phyloP scores from a whole-genome alignment of 2,329 filamentous ascomycete genomes.

The Colletotrichum sp. region DNA sequence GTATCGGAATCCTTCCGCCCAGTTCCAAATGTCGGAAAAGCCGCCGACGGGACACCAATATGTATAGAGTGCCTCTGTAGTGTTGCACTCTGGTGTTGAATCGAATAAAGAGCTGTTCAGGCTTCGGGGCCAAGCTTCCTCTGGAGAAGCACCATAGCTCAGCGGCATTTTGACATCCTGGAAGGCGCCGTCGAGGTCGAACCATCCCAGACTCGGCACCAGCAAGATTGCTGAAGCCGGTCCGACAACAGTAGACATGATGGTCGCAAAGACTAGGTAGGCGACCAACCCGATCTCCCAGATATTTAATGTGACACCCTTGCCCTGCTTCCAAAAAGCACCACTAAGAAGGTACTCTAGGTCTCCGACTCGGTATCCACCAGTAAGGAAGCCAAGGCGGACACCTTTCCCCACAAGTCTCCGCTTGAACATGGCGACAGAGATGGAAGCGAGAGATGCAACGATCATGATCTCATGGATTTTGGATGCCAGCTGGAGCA shows the following conservation, averaged over 20 bases:
- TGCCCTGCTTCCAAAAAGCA: background rate
- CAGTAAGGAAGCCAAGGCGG: conserved; percentile 4
- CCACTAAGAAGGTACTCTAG: background rate
- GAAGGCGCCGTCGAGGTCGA: background rate
- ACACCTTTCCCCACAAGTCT: background rate
- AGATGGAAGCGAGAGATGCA: background rate
- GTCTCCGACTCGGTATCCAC: conserved; percentile 13
- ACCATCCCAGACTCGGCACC: background rate
- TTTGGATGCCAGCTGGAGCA: conserved; percentile 1
- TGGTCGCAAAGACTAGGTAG: background rate
- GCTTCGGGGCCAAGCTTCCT: background rate
- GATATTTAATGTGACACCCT: background rate
- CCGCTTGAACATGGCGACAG: background rate
- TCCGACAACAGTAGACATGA: background rate
- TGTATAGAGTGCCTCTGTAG: background rate
- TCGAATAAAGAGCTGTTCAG: background rate
- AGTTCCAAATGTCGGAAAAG: background rate
- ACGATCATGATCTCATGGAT: conserved; percentile 1
- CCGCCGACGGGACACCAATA: background rate
- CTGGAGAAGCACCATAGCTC: background rate
- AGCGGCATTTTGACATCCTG: background rate
- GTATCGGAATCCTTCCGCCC: background rate
- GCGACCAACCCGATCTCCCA: background rate
- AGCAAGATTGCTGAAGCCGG: conserved; percentile 8
- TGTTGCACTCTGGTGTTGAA: background rate